Base-by-base conservation (phyloP, 2,329 filamentous ascomycete genomes). In the Ploettnerulaceae sp. region DNA sequence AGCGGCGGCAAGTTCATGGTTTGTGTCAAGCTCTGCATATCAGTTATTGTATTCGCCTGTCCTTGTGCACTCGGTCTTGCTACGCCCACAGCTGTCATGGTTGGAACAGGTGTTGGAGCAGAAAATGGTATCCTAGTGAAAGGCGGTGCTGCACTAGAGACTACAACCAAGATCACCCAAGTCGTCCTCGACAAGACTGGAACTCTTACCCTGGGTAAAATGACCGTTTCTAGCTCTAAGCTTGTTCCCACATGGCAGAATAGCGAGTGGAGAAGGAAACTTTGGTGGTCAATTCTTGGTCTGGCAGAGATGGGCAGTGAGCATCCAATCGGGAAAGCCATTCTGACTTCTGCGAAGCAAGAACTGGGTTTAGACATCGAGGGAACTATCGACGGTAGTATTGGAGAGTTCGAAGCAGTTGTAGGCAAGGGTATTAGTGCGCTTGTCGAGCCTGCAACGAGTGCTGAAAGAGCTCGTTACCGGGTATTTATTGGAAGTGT, bases 51-150 rank as follows among this genome's bases (percentile, higher is more conserved):
- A 15, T 96, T 98, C 66, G 93, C 93, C 4, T 98, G 93, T 63
- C 93, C 93, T 14, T 98, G 93, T 63, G 93, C 93, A 1, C 79
- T 98, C n/a, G 93, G 93, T 46, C 76, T 98, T 14, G 90, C 89
- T 18, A 97, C 93, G 1, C 93, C 93, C 2, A 98, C 93, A 0
- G 93, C 93, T 2, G 90, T 98, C 64, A 97, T 98, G 93, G 93
- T 98, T 22, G 93, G 93, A 33, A 97, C 93, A n/a, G 93, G 93
- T 49, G 82, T 96, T 24, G 93, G 93, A 40, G 93, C 93, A 2
- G 87, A 96, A 67, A 85, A 95, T 58, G 93, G 93, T 18, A 98
- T 98, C 57, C 73, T 98, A n/a, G 89, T 97, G 65, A 98, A 98
- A 69, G 91, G 93, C 45, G 93, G 93, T 46, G 90, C 88, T 31